Evolutionary conservation across 2,329 filamentous ascomycete species (phyloP), one percentile per base, ranked within the genome.

Genomic region (Ascochyta clinopodiicola): DNA sequence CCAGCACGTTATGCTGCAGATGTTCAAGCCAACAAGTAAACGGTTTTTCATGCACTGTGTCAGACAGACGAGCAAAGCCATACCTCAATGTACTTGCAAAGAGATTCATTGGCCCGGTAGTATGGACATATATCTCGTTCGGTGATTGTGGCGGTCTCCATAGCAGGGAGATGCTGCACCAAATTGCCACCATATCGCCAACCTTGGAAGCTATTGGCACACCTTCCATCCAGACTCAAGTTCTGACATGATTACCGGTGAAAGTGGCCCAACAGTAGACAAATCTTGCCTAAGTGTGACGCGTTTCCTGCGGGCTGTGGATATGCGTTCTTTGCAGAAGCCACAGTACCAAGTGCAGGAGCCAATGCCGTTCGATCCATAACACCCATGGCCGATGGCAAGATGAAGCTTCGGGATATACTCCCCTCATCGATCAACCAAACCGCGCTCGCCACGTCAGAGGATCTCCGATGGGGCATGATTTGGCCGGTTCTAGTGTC

Each of bases 391-490:
- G 72, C 71, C 70, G 69, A 75, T 72, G 72, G 71, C 68, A 56
- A 75, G 65, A 72, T 70, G 72, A 69, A 73, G 67, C 67, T 65
- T 71, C 72, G 69, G 68, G 69, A 69, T 68, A 70, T 70, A 64
- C 68, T 56, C 66, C 71, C 68, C 67, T 69, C 68, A 69, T 58
- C 59, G 61, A 71, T 77, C 72, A 75, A 77, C 77, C 75, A 78
- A 71, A 76, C 75, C 76, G 69, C 68, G 73, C 60, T 73, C 75
- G 79, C 79, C 79, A 81, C 79, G 79, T 81, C 78, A 80, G 79
- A 79, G 75, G 79, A 77, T 80, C 78, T 79, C 77, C 79, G 77
- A 79, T 74, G 73, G 76, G 72, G 74, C 71, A 75, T 72, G 73
- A 73, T 78, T 73, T 76, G 77, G 77, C 75, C 74, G 70, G 73